phyloP scores from a whole-genome alignment of 1,284 basidiomycete genomes.

The Austroboletus niveus region DNA sequence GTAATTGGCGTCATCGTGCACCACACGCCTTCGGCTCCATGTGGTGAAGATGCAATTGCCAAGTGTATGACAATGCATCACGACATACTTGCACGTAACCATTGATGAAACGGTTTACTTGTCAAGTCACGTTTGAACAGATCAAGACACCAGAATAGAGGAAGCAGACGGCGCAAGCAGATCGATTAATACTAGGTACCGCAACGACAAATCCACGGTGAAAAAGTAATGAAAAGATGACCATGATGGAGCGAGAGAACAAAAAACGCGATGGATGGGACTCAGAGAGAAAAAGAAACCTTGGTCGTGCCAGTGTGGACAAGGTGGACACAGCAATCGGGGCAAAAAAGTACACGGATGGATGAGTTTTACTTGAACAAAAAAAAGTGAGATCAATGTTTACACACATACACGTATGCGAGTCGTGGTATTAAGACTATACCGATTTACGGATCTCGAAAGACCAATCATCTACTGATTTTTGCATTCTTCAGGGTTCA shows the following conservation, averaged over 20 bases:
- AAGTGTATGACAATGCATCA: no score
- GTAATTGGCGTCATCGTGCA: no score
- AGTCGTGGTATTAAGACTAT: slow-evolving; percentile 23
- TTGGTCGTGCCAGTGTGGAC: slow-evolving; percentile 2
- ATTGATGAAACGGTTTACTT: no score
- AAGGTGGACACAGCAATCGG: not conserved
- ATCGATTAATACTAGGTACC: slow-evolving; percentile 8
- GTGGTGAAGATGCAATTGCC: no score
- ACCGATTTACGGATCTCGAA: slow-evolving; percentile 8
- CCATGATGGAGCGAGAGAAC: not conserved
- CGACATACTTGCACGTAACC: no score
- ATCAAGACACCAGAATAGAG: not conserved
- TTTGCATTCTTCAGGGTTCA: slow-evolving; percentile 83
- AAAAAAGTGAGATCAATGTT: slow-evolving; percentile 7
- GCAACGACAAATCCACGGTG: slow-evolving; percentile 11
- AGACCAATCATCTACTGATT: slow-evolving; percentile 57
- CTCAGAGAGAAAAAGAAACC: not conserved
- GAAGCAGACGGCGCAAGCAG: slow-evolving; percentile 2
- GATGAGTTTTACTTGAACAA: slow-evolving; percentile 10
- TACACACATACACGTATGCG: slow-evolving; percentile 10
- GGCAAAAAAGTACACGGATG: slow-evolving; percentile 9
- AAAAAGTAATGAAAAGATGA: no score
- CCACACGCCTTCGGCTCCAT: no score
- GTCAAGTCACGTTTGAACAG: no score
- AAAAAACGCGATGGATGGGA: not conserved